These are phyloP conservation scores for Boletellus deceptivus DNA, from an alignment of 1,284 basidiomycete genomes.

Conservation along the genomic window DNA sequence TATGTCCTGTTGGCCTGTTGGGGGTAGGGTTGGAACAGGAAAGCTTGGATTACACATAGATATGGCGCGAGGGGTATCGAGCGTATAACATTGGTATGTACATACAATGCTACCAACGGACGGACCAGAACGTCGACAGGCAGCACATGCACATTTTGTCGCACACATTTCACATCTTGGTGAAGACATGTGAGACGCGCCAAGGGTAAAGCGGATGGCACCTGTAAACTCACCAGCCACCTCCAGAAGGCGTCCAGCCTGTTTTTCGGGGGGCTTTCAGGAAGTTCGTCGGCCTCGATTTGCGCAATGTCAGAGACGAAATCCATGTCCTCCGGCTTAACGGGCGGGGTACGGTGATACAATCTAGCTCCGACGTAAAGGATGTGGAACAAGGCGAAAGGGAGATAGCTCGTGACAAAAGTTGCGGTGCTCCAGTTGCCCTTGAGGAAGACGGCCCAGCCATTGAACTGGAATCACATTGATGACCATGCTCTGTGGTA, in stretches of 20 bases:
- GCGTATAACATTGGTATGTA: conserved; percentile 11
- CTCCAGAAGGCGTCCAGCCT: conserved; percentile 66
- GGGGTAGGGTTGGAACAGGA: too few species aligned
- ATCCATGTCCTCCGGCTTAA: conserved; percentile 70
- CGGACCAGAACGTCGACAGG: not conserved
- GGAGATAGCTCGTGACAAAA: conserved; percentile 80
- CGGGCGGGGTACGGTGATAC: conserved; percentile 46
- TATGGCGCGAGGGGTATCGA: too few species aligned
- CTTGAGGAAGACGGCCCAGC: conserved; percentile 74
- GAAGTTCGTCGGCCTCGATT: conserved; percentile 68
- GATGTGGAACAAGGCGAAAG: conserved; percentile 73
- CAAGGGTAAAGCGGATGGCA: not conserved
- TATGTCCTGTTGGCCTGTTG: too few species aligned
- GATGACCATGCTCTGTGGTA: not conserved
- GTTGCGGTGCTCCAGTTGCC: conserved; percentile 56
- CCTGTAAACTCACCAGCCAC: conserved; percentile 57
- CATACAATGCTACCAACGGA: not conserved
- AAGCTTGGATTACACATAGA: too few species aligned
- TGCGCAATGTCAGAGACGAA: conserved; percentile 70
- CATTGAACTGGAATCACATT: conserved; percentile 55
- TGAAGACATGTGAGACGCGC: conserved; percentile 1
- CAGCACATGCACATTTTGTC: not conserved
- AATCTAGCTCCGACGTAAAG: conserved; percentile 63
- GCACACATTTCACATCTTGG: conserved; percentile 24
- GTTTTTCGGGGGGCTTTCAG: conserved; percentile 73